phyloP scores from a whole-genome alignment of 345 rosid species.

The Psidium friedrichsthalianum region DNA sequence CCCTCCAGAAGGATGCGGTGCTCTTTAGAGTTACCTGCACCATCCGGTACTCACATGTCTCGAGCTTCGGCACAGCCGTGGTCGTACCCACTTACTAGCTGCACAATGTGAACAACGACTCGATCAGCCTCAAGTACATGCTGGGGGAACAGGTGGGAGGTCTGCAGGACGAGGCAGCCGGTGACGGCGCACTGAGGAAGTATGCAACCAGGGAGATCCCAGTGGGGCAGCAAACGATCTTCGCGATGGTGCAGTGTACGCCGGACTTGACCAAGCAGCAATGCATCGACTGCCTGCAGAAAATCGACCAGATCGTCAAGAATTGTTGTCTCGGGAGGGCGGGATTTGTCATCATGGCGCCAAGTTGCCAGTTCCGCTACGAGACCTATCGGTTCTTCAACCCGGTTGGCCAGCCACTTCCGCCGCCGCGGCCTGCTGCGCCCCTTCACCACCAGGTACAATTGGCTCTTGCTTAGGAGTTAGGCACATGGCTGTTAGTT shows the following conservation, averaged over 20 bases:
- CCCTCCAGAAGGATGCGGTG: too few relatives aligned
- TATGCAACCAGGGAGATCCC: constrained; percentile 19
- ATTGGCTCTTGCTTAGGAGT: not conserved
- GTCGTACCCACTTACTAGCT: not conserved
- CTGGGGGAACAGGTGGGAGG: not conserved
- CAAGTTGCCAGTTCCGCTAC: not conserved
- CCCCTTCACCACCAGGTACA: not conserved
- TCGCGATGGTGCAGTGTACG: constrained; percentile 32
- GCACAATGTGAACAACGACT: too few relatives aligned
- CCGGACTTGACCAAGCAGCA: constrained; percentile 23
- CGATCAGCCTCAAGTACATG: not conserved
- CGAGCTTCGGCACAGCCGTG: not conserved
- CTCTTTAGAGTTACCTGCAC: too few relatives aligned
- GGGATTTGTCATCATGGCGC: not conserved
- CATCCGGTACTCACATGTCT: not conserved
- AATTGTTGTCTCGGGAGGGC: not conserved
- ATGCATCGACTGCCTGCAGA: too few relatives aligned
- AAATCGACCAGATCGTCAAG: too few relatives aligned
- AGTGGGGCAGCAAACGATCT: constrained; percentile 5
- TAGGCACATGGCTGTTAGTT: not conserved
- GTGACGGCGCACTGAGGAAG: constrained; percentile 15
- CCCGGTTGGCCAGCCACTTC: not conserved
- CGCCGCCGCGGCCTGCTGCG: not conserved
- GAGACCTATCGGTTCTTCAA: not conserved
- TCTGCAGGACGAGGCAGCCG: not conserved